Percentiles rank a stretch among this genome's conserved stretches.
These are phyloP conservation scores for Boletus subcaerulescens DNA, from an alignment of 768 basidiomycete genomes.

Conservation along the genomic window DNA sequence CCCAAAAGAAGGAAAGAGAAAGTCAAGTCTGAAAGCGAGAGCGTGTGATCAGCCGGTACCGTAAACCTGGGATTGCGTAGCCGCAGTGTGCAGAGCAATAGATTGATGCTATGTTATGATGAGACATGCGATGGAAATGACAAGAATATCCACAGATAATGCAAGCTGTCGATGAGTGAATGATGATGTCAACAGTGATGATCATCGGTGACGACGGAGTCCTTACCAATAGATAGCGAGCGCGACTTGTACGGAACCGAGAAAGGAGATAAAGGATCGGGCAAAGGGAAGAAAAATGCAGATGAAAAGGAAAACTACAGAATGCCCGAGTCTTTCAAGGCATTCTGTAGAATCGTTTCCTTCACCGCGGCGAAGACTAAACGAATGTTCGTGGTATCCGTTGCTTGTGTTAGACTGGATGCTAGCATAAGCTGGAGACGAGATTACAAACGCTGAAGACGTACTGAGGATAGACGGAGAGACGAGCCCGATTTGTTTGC, in stretches of 20 bases:
- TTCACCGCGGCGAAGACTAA: slow-evolving; percentile 87
- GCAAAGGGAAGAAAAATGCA: not conserved
- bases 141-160: slow-evolving; percentile 32
- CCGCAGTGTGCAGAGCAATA: slow-evolving; percentile 13
- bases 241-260: slow-evolving; percentile 9
- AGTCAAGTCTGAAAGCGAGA: not conserved
- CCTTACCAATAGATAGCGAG: slow-evolving; percentile 30
- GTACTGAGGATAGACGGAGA: slow-evolving; percentile 91
- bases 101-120: slow-evolving; percentile 29
- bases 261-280: not conserved
- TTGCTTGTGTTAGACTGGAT: slow-evolving; percentile 77
- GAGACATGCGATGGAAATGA: slow-evolving; percentile 22
- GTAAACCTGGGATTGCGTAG: not conserved
- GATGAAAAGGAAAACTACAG: slow-evolving; percentile 38
- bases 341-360: slow-evolving; percentile 91
- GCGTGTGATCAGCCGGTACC: not conserved
- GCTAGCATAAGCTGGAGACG: not conserved
- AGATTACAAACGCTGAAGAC: slow-evolving; percentile 25
- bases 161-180: slow-evolving; percentile 14
- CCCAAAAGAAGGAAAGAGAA: not conserved
- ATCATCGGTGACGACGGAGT: not conserved
- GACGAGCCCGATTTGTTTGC: slow-evolving; percentile 79
- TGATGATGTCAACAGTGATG: not conserved
- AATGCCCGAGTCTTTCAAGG: slow-evolving; percentile 81
- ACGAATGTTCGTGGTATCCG: slow-evolving; percentile 80